Evolutionary conservation across 768 basidiomycete species (phyloP), one percentile per base, ranked within the genome.

Genomic region (Phaffia australis): DNA sequence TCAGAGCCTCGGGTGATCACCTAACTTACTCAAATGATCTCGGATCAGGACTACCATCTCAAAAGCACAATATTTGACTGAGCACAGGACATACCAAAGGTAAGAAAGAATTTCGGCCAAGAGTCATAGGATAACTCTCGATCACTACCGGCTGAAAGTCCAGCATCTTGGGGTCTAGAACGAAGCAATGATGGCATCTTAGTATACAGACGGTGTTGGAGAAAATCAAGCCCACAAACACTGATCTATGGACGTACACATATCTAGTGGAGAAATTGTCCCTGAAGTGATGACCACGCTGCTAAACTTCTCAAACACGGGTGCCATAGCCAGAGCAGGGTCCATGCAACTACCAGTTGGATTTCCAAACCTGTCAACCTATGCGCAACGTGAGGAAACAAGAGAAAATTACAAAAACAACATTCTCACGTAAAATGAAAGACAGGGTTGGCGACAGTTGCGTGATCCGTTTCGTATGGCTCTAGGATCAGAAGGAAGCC

Each of bases 221-320:
- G 54, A n/a, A 18, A 42, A 27, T 3, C 23, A 54, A 23, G 27
- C 18, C 23, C 25, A 42, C 35, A 60, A 16, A 6, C 18, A 46
- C 23, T 27, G 21, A 57, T 19, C 4, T 1, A 18, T 29, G 1
- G 50, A 47, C 63, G 29, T 51, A 64, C 63, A 99, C 95, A 99
- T 99, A 77, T 99, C 95, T 66, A 99, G 78, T 2, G 95, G 95
- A 0, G 93, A 97, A 72, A 99, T 91, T 15, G 95, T 99, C 72
- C 95, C 95, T 4, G 92, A 97, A 0, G 95, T 99, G 75, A 99
- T 99, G 70, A 99, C 91, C 25, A 99, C 95, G 69, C 88, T 90
- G 75, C 89, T 93, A 75, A 98, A 99, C 35, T 92, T 87, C 74
- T 99, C 95, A 74, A 99, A 97, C 21, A 99, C 88, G 0, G 95